A percentile compares a stretch with the other conserved stretches of the same genome.
Conservation (phyloP, 1,284 basidiomycete species). For the Sphaerobolus stellatus region DNA sequence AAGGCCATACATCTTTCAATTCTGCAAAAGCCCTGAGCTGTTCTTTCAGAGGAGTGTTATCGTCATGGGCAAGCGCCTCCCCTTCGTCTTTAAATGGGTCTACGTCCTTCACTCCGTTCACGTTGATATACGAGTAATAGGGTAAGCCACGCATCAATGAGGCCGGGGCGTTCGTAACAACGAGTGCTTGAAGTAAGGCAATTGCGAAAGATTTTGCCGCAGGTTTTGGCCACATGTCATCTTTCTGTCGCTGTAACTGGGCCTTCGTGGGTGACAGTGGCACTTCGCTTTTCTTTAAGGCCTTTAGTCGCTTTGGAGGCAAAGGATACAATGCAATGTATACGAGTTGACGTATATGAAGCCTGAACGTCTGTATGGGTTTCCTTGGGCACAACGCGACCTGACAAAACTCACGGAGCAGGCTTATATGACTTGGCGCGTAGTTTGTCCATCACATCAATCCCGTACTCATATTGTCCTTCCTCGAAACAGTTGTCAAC, state of each 20-base stretch:
- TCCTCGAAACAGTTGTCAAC: conserved; percentile 73
- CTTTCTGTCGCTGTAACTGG: conserved; percentile 7
- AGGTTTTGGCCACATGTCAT: conserved; percentile 13
- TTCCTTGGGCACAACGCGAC: not conserved
- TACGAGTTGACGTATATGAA: conserved; percentile 62
- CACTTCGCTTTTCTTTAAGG: not conserved
- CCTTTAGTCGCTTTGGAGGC: conserved; percentile 24
- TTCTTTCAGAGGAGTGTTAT: conserved; percentile 7
- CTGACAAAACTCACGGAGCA: conserved; percentile 45
- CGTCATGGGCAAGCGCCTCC: not conserved
- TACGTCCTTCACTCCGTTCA: conserved; percentile 12
- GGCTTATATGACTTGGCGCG: conserved; percentile 55
- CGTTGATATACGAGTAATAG: conserved; percentile 33
- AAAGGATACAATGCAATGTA: conserved; percentile 66
- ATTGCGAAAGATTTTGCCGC: not conserved
- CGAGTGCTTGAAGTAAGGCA: conserved; percentile 52
- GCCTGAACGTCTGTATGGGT: not conserved
- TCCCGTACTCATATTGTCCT: conserved; percentile 65
- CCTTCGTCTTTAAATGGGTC: conserved; percentile 11
- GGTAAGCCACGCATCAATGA: conserved; percentile 57
- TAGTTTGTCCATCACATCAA: conserved; percentile 57
- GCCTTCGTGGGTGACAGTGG: conserved; percentile 7
- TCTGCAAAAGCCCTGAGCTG: not conserved
- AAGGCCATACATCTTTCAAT: conserved; percentile 61
- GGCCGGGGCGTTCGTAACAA: conserved; percentile 54